Evolutionary conservation across 495 filamentous ascomycete species (phyloP), one percentile per base, ranked within the genome.

Genomic region (Tuber calosporum): DNA sequence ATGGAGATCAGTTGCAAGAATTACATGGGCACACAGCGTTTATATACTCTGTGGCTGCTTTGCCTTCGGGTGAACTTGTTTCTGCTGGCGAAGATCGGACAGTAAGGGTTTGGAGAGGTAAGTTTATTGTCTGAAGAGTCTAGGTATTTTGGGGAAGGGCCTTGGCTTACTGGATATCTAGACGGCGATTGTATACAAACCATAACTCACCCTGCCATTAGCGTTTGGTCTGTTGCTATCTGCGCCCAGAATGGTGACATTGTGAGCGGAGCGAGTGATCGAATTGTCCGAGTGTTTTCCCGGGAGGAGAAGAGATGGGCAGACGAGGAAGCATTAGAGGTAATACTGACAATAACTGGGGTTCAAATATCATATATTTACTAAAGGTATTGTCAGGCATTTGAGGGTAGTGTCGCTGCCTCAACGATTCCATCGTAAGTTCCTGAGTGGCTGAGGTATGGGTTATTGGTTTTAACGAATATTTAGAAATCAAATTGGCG

Each of bases 151-250:
- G 30, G 41, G 43, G 26, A 41, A 70, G 40, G 40, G 41, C 48
- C 38, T 66, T 69, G 38, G 71, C 58, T 48, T 58, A 30, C 68
- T 36, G 41, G 11, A 30, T 17, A 45, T 48, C 45, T 68, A 82
- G 80, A 78, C 53, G 80, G 80, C 26, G 85, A 93, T 68, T 97
- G 94, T 80, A 84, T 97, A 70, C 96, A 99, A 83, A 97, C 93
- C 17, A 98, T 99, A 73, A 97, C 94, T 6, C 96, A 97, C 81
- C 96, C 96, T 45, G 96, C 96, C 19, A 97, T 97, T 48, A 97
- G 94, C 0, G 93, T 99, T 1, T 99, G 96, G 96, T 84, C 88
- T 58, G 92, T 99, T 62, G 92, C 93, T 6, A 92, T 87, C 36
- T 95, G 92, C 79, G 67, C 84, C 8, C 89, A 90, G 69, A 96